Percentiles rank a stretch among this genome's conserved stretches.
Conservation (phyloP, 352 stramenopile genomes). For the Phytophthora sp. region DNA sequence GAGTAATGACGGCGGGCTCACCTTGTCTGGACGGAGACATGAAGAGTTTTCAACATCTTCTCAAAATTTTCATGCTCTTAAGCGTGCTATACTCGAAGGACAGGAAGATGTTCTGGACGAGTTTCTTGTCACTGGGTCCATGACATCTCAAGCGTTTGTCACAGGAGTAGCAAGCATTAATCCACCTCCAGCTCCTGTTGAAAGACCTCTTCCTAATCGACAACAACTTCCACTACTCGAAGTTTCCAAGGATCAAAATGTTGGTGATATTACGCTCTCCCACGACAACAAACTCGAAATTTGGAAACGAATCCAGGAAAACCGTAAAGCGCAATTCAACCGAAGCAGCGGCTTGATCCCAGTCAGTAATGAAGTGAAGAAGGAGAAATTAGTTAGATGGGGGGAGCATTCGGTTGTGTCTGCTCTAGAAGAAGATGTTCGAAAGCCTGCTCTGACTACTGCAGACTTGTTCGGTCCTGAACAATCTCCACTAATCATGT, state of each 20-base stretch:
- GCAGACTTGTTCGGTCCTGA: slow-evolving; percentile 16
- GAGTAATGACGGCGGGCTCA: slow-evolving; percentile 31
- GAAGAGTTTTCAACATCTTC: slow-evolving; percentile 8
- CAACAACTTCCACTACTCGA: background rate
- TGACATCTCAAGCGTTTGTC: background rate
- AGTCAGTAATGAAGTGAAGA: slow-evolving; percentile 5
- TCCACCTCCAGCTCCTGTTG: background rate
- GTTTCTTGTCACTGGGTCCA: slow-evolving; percentile 24
- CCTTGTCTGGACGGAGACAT: slow-evolving; percentile 19
- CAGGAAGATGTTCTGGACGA: slow-evolving; percentile 21
- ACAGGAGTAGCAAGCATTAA: background rate
- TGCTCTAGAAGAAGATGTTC: slow-evolving; percentile 6
- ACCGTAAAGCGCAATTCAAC: slow-evolving; percentile 45
- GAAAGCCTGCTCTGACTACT: slow-evolving; percentile 24
- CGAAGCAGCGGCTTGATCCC: slow-evolving; percentile 3
- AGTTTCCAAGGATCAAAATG: background rate
- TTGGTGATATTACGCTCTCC: slow-evolving; percentile 33
- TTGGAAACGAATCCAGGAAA: slow-evolving; percentile 66
- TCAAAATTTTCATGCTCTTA: slow-evolving; percentile 15
- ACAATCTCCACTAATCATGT: background rate
- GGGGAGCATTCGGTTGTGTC: slow-evolving; percentile 2
- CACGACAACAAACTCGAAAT: slow-evolving; percentile 68
- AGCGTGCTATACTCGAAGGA: slow-evolving; percentile 29
- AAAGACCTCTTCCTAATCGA: slow-evolving; percentile 1
- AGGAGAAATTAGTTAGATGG: slow-evolving; percentile 22